Conservation (phyloP, 2,329 filamentous ascomycete species). For the Dichotomopilus funicola region DNA sequence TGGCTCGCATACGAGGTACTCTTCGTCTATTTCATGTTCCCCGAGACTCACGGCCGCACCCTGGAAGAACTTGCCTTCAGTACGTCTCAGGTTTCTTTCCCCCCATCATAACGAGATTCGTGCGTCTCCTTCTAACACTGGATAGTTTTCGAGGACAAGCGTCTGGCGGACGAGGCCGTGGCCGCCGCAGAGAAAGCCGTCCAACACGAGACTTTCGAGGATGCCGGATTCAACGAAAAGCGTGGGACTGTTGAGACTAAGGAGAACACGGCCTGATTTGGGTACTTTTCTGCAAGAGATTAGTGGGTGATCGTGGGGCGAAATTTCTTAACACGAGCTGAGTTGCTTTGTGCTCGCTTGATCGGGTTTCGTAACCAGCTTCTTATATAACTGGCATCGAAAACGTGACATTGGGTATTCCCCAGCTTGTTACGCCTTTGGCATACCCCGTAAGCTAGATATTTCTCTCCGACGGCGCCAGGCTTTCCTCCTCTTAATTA, state of each 20-base stretch:
- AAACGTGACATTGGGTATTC: too few relatives aligned
- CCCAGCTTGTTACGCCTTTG: too few relatives aligned
- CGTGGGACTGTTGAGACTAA: slow-evolving; percentile 1
- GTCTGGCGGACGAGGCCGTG: slow-evolving; percentile 25
- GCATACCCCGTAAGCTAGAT: too few relatives aligned
- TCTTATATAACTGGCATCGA: too few relatives aligned
- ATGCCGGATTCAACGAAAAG: not conserved
- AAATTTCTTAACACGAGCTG: too few relatives aligned
- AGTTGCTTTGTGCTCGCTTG: too few relatives aligned
- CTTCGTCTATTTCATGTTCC: slow-evolving; percentile 24
- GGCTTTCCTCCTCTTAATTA: too few relatives aligned
- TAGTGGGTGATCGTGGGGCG: too few relatives aligned
- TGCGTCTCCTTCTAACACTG: not conserved
- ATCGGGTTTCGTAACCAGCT: too few relatives aligned
- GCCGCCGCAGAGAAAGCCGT: slow-evolving; percentile 28
- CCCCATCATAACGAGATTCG: too few relatives aligned
- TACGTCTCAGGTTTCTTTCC: slow-evolving; percentile 7
- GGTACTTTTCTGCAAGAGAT: too few relatives aligned
- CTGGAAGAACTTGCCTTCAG: slow-evolving; percentile 28
- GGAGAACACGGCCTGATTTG: not conserved
- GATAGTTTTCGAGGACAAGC: slow-evolving; percentile 29
- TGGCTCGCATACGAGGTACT: slow-evolving; percentile 22
- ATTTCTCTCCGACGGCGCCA: too few relatives aligned
- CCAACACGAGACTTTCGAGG: slow-evolving; percentile 7
- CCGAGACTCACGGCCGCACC: slow-evolving; percentile 27